Conservation (phyloP, 2,329 filamentous ascomycete genomes). For the Phaeoacremonium minimum region DNA sequence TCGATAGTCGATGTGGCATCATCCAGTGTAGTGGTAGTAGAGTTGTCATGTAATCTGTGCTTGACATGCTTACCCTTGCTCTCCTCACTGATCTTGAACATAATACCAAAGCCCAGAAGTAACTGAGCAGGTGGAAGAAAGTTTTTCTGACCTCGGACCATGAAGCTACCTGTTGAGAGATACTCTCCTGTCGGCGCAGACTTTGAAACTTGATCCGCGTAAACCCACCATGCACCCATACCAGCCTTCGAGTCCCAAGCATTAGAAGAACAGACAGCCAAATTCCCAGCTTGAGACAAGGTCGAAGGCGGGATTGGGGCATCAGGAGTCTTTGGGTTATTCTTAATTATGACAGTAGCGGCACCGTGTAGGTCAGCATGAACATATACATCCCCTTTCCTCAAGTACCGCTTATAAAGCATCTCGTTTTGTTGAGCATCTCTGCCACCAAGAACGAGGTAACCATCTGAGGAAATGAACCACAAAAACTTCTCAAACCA, state of each 20-base stretch:
- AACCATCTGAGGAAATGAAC: conserved; percentile 94
- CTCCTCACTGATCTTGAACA: conserved; percentile 86
- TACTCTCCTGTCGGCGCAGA: conserved; percentile 76
- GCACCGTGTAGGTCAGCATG: conserved; percentile 87
- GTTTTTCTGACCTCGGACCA: conserved; percentile 83
- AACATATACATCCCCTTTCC: conserved; percentile 86
- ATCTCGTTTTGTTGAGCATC: conserved; percentile 89
- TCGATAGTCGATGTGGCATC: not conserved
- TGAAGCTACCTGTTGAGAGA: conserved; percentile 72
- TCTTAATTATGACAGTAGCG: conserved; percentile 84
- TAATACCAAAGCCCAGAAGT: conserved; percentile 78
- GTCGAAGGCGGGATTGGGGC: conserved; percentile 90
- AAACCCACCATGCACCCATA: conserved; percentile 96
- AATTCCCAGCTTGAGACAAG: conserved; percentile 79
- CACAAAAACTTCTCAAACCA: conserved; percentile 99
- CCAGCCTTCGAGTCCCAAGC: conserved; percentile 97
- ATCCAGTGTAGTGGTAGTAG: not conserved
- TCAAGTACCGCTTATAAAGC: conserved; percentile 81
- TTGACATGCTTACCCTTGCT: conserved; percentile 78
- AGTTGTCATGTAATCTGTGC: conserved; percentile 47
- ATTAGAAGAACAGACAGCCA: conserved; percentile 78
- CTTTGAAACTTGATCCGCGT: conserved; percentile 86
- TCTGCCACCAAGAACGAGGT: conserved; percentile 83
- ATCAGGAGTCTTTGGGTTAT: conserved; percentile 70
- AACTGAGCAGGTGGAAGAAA: conserved; percentile 84